Evolutionary conservation across 2,329 filamentous ascomycete genomes (phyloP), one percentile per base, ranked within the genome.

Genomic region (Colletotrichum plurivorum): DNA sequence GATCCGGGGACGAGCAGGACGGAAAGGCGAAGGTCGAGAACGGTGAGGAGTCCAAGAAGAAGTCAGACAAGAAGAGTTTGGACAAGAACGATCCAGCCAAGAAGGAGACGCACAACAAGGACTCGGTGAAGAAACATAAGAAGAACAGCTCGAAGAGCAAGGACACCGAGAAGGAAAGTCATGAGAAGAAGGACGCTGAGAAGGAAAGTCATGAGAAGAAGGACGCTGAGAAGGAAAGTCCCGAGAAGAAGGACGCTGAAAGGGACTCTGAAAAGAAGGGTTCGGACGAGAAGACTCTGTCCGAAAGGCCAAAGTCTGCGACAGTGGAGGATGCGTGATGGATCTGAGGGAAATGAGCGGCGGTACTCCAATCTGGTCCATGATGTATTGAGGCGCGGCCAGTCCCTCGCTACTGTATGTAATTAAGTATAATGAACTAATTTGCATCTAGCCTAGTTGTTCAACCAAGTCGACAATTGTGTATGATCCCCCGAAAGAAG

Each of bases 201-300:
- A 9, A 15, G 2, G 7, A 36, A 5, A 25, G 22, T 4, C 22
- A 2, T 2, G 31, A 36, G 8, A 4, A 36, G 79, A 10, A 36
- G 10, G 31, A 12, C 1, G 31, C 10, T 8, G 31, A 36, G 31
- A 36, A 36, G 10, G 7, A 36, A 5, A 25, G 22, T 4, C 22
- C 22, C 3, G 31, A 36, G 8, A 4, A 36, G 79, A 71, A 78
- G 43, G 73, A 78, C 5, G 31, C 55, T n/a, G 48, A 22, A 5
- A 9, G 12, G 2, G 25, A 55, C n/a, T 2, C 2, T 25, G 13
- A 39, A 16, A 48, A 54, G 36, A 22, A 56, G 4, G 36, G 36
- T 8, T 13, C 16, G 2, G 31, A 25, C 7, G 36, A 56, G 9
- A 25, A 63, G 18, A 36, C 2, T 51, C 5, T 67, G 20, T 31